Evolutionary conservation across 1,284 basidiomycete species (phyloP).

Genomic region (Laetiporus sulphureus): DNA sequence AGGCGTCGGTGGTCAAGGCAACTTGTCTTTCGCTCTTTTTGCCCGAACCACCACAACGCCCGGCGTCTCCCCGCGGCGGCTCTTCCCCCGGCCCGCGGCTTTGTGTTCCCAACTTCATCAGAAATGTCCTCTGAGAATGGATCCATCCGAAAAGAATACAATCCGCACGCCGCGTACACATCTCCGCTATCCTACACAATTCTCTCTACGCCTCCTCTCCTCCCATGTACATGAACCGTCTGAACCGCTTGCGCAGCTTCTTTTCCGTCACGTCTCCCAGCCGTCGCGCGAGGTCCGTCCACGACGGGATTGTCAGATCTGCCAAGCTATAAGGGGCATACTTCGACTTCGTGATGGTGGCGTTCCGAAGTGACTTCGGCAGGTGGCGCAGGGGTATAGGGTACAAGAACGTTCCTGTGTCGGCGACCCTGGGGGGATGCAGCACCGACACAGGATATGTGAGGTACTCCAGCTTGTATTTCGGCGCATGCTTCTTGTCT

Average conservation of each 20-base stretch:
- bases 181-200: conserved; percentile 7
- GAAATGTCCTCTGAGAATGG: background rate
- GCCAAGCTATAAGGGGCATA: conserved; percentile 66
- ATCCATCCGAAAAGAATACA: conserved; percentile 7
- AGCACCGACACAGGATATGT: conserved; percentile 47
- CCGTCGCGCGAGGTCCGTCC: conserved; percentile 64
- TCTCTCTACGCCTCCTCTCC: conserved; percentile 28
- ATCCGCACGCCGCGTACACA: conserved; percentile 3
- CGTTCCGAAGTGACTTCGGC: conserved; percentile 45
- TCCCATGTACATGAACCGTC: conserved; percentile 66
- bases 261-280: conserved; percentile 49
- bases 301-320: conserved; percentile 76
- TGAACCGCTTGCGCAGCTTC: conserved; percentile 62
- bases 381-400: conserved; percentile 64
- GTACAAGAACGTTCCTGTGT: conserved; percentile 29
- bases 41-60: background rate
- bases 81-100: background rate
- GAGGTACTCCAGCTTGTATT: conserved; percentile 75
- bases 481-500: conserved; percentile 47
- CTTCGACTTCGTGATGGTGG: conserved; percentile 37
- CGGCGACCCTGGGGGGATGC: conserved; percentile 27
- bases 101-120: background rate
- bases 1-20: conserved; percentile 61
- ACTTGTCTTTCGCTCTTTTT: conserved; percentile 25
- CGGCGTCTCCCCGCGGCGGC: conserved; percentile 1